Evolutionary conservation across 2,329 filamentous ascomycete genomes (phyloP).

Genomic region (Cercospora nicotianae): DNA sequence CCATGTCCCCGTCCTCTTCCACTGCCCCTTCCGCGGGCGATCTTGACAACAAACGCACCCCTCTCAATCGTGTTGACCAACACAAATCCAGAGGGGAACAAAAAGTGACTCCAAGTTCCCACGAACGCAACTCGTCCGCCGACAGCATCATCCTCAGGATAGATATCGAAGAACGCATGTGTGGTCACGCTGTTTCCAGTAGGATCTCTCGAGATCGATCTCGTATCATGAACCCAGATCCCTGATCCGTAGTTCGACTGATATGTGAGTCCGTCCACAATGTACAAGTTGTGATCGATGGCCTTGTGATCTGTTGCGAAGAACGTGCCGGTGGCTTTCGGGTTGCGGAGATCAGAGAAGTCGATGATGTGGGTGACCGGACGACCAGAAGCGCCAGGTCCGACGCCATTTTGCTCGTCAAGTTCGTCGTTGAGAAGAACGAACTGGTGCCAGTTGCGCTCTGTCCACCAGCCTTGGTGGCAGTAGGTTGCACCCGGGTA

Average conservation of each 20-base stretch:
- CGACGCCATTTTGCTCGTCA: background rate
- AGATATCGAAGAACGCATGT: conserved; percentile 53
- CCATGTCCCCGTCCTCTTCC: background rate
- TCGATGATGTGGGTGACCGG: conserved; percentile 11
- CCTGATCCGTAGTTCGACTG: conserved; percentile 41
- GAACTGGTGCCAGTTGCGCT: background rate
- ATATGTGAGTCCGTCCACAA: conserved; percentile 38
- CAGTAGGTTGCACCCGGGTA: background rate
- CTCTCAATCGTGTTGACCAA: conserved; percentile 56
- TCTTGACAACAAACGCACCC: conserved; percentile 35
- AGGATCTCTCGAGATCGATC: conserved; percentile 43
- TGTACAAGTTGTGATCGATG: conserved; percentile 47
- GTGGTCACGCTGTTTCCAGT: conserved; percentile 49
- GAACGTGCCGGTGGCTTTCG: conserved; percentile 43
- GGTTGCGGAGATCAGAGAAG: conserved; percentile 28
- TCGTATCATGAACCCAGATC: conserved; percentile 39
- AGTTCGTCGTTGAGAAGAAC: background rate
- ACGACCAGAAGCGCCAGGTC: background rate
- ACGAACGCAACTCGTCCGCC: conserved; percentile 37
- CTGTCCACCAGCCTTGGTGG: conserved; percentile 1
- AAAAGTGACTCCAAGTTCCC: conserved; percentile 51
- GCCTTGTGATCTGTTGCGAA: conserved; percentile 28
- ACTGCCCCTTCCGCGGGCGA: background rate
- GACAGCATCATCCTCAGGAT: conserved; percentile 42
- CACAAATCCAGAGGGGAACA: conserved; percentile 50